A percentile compares a stretch with the other conserved stretches of the same genome.
Evolutionary conservation across 805 yeast genomes (phyloP).

Genomic region (Hanseniaspora occidentalis): DNA sequence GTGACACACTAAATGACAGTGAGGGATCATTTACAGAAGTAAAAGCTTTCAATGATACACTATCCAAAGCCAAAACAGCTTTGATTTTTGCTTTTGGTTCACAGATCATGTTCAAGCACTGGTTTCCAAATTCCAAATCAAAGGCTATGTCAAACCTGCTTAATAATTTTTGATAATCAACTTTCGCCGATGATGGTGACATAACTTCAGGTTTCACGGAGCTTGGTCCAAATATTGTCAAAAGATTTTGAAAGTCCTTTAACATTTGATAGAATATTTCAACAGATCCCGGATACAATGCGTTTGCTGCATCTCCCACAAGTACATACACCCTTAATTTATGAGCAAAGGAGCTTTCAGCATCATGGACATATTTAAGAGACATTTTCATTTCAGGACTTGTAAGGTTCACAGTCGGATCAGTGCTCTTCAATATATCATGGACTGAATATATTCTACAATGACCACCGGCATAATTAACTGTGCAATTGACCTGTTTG

Average conservation of each 20-base stretch:
- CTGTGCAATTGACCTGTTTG: constrained; percentile 35
- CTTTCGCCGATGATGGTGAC: constrained; percentile 8
- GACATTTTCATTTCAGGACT: constrained; percentile 64
- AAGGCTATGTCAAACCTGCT: constrained; percentile 48
- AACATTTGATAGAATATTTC: constrained; percentile 39
- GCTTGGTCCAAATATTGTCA: constrained; percentile 23
- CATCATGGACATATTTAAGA: constrained; percentile 32
- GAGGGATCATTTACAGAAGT: constrained; percentile 33
- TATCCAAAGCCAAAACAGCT: constrained; percentile 65
- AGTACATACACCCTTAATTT: constrained; percentile 17
- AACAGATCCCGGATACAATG: constrained; percentile 59
- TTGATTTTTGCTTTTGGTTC: constrained; percentile 91
- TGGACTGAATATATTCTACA: constrained; percentile 29
- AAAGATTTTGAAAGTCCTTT: constrained; percentile 29
- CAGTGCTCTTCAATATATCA: constrained; percentile 28
- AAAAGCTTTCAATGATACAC: constrained; percentile 46
- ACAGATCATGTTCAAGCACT: constrained; percentile 69
- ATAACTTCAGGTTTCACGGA: constrained; percentile 4
- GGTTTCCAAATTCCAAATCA: constrained; percentile 56
- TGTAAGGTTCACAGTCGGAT: constrained; percentile 46
- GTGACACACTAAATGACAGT: constrained; percentile 31
- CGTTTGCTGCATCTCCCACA: constrained; percentile 50
- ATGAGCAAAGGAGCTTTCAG: constrained; percentile 11
- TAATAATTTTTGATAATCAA: constrained; percentile 34
- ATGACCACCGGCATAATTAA: constrained; percentile 60